A percentile compares a stretch with the other conserved stretches of the same genome.
These are phyloP conservation scores for Uncinocarpus reesii DNA, from an alignment of 2,329 filamentous ascomycete species.

Conservation along the genomic window DNA sequence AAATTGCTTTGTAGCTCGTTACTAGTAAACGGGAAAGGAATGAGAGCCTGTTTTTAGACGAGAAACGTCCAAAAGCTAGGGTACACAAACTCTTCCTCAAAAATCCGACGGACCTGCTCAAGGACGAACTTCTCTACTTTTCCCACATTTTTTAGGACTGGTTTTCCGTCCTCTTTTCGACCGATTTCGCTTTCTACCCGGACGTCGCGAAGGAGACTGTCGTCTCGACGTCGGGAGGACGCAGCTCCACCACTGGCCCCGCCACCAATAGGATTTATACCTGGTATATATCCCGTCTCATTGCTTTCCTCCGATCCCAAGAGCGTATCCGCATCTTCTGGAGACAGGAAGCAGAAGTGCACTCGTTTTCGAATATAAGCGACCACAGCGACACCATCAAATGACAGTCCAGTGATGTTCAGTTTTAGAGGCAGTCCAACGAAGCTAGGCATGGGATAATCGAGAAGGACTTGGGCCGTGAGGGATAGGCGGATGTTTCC, in stretches of 20 bases:
- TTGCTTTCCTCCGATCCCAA: conserved; percentile 38
- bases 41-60: conserved; percentile 43
- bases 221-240: conserved; percentile 42
- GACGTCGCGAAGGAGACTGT: conserved; percentile 80
- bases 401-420: conserved; percentile 87
- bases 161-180: conserved; percentile 78
- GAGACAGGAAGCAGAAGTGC: conserved; percentile 88
- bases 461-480: conserved; percentile 87
- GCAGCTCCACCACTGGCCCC: conserved; percentile 22
- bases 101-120: conserved; percentile 91
- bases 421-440: conserved; percentile 89
- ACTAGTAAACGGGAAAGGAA: not conserved
- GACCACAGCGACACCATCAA: conserved; percentile 86
- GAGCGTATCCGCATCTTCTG: conserved; percentile 75
- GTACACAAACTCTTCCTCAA: conserved; percentile 97
- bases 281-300: conserved; percentile 11
- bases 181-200: conserved; percentile 97
- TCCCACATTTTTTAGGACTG: conserved; percentile 94
- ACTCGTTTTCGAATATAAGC: conserved; percentile 81
- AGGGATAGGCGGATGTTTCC: conserved; percentile 80
- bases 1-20: not conserved
- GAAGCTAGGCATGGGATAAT: conserved; percentile 98
- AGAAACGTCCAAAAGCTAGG: conserved; percentile 98
- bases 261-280: not conserved
- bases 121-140: conserved; percentile 97